Conservation (phyloP, 2,329 filamentous ascomycete species). For the Colletotrichum truncatum region DNA sequence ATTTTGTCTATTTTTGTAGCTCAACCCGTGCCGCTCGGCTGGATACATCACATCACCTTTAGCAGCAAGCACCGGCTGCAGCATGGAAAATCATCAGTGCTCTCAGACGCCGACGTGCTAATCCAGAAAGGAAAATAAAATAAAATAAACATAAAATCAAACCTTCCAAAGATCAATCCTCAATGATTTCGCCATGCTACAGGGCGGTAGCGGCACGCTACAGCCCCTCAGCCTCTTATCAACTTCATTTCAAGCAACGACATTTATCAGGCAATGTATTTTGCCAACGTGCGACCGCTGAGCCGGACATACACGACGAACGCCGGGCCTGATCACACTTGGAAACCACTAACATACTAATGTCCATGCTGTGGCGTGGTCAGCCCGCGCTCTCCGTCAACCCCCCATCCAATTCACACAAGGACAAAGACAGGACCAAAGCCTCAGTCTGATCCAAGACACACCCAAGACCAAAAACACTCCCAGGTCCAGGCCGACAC, state of each 20-base stretch:
- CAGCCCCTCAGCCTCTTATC: slow-evolving; percentile 7
- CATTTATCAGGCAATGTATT: neutral
- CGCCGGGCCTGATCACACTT: slow-evolving; percentile 23
- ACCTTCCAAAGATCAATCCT: neutral
- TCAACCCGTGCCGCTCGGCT: neutral
- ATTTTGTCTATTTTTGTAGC: slow-evolving; percentile 17
- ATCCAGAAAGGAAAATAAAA: too few species aligned
- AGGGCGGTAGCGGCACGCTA: neutral
- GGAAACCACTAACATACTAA: neutral
- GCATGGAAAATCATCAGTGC: too few species aligned
- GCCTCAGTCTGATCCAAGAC: neutral
- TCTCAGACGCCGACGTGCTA: too few species aligned
- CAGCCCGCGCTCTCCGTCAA: too few species aligned
- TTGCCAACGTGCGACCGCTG: neutral
- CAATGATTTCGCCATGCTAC: neutral
- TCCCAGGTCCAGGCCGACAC: neutral
- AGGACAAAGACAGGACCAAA: slow-evolving; percentile 2
- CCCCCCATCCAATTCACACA: neutral
- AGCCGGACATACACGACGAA: slow-evolving; percentile 17
- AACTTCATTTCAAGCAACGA: neutral
- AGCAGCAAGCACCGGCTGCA: neutral
- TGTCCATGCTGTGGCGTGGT: slow-evolving; percentile 1
- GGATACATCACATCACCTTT: neutral
- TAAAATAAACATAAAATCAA: too few species aligned
- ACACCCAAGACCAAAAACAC: neutral